Evolutionary conservation across 140 eudicot genomes (phyloP), one percentile per base, ranked within the genome.

Genomic region (Ambrosia hybrid): DNA sequence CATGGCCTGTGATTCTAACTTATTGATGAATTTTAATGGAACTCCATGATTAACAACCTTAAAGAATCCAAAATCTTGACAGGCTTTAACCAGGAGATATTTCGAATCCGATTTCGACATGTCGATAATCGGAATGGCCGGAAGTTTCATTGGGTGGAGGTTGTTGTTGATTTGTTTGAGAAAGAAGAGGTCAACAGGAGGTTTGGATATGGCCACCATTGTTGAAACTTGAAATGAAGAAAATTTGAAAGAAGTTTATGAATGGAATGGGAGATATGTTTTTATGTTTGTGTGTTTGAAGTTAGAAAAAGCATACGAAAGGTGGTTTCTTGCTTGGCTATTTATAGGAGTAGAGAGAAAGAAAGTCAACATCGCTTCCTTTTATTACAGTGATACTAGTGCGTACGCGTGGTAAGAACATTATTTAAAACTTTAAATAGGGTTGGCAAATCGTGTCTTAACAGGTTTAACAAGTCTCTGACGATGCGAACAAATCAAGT

Each of bases 31-130:
- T 3, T 82, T 74, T 9, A 55, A 67, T 2, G 92, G 86, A 14
- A 86, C 77, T 1, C 88, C 88, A 72, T 89, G 96, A 73, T 86
- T 89, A 39, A 86, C 33, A 38, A 89, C 84, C 68, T 89, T 89
- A 62, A 84, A 89, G 89, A 89, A 89, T 1, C 96, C 96, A 14
- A 83, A 85, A 36, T 88, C 96, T 72, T 77, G 74, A 59, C 96
- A 89, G 64, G 96, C 92, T 71, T 81, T 75, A 3, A 89, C 89
- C 5, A 86, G 81, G 37, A 73, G 89, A 37, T 78, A 41, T 48
- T 79, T 89, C 0, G 92, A 74, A 65, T 84, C 92, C 3, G 86
- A 81, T 46, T 77, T 71, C 0, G 92, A 86, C 60, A 89, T 90
- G 80, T 89, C 92, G n/a, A 89, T 82, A 45, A 80, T 15, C 4